Evolutionary conservation across 73 alveolate genomes (phyloP), one percentile per base, ranked within the genome.

Genomic region (Effrenium voratum): DNA sequence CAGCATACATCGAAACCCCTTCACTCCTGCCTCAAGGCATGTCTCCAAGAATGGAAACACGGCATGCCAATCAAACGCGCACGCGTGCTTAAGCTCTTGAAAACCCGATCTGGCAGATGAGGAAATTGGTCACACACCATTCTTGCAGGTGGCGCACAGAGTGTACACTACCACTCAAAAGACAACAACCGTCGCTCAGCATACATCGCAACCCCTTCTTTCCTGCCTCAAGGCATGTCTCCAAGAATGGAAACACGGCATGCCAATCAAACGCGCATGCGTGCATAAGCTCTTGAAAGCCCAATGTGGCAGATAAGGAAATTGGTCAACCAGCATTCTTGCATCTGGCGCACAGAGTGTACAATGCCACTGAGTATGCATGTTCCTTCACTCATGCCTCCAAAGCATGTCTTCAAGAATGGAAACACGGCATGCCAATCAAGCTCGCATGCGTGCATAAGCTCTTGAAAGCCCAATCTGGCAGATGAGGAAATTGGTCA

Each of bases 21-120:
- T 0, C 68, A 80, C 1, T 15, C 1, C 32, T 47, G 30, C 34
- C 30, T 0, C n/a, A 47, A 10, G 19, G 3, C 47, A 26, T 85
- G 72, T 85, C n/a, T 28, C 94, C 60, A 19, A 82, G 63, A 85
- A 82, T 85, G 94, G 94, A 85, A 85, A 46, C 94, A 85, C 81
- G 40, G 44, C 49, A 84, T 32, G 49, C 80, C 43, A 40, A 60
- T 2, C 19, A 46, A 19, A 49, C 34, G 26, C 45, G 91, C 72
- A 46, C 32, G 72, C 47, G 72, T 47, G 91, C 68, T 46, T 80
- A 80, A 80, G 91, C 47, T 72, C 91, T 68, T 68, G 30, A 38
- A 68, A 59, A 36, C 26, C 16, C 44, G 8, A 2, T 82, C 13
- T 82, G 47, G 76, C 73, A 50, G 76, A 34, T 47, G 76, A 82